Conservation (phyloP, 169 alveolate genomes). For the Cryptosporidium meleagridis region DNA sequence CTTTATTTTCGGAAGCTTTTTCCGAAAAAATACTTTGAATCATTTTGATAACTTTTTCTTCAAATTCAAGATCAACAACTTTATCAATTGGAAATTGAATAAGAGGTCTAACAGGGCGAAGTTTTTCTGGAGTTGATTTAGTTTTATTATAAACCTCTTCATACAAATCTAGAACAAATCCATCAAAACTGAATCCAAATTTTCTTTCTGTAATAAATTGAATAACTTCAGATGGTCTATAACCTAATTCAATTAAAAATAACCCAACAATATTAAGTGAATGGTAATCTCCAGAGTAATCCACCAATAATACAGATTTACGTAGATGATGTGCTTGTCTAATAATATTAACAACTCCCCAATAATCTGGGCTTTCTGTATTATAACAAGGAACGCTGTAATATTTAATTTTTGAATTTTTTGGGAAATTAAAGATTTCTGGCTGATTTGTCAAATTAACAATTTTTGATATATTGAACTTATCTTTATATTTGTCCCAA, state of each 20-base stretch:
- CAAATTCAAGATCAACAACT: not conserved
- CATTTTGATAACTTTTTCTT: not conserved
- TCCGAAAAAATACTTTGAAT: no score
- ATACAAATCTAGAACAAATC: slow-evolving; percentile 15
- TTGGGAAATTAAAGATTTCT: slow-evolving; percentile 39
- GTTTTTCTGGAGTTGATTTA: slow-evolving; percentile 20
- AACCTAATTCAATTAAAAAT: slow-evolving; percentile 59
- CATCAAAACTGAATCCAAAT: slow-evolving; percentile 45
- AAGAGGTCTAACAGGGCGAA: slow-evolving; percentile 29
- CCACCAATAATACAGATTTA: slow-evolving; percentile 48
- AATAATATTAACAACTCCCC: slow-evolving; percentile 52
- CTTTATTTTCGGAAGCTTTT: not conserved
- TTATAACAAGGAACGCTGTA: slow-evolving; percentile 57
- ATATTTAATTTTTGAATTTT: slow-evolving; percentile 34
- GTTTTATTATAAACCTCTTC: slow-evolving; percentile 13
- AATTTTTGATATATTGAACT: slow-evolving; percentile 16
- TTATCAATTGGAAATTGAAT: slow-evolving; percentile 34
- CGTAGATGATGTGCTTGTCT: slow-evolving; percentile 56
- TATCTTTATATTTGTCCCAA: slow-evolving; percentile 60
- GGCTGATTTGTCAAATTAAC: slow-evolving; percentile 69
- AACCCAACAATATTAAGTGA: slow-evolving; percentile 40
- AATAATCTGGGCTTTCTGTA: slow-evolving; percentile 35
- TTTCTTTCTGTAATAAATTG: slow-evolving; percentile 22
- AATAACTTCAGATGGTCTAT: slow-evolving; percentile 32
- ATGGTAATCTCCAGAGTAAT: slow-evolving; percentile 53